A percentile compares a stretch with the other conserved stretches of the same genome.
These are phyloP conservation scores for Mariannaea elegans DNA, from an alignment of 2,329 filamentous ascomycete species.

Conservation along the genomic window DNA sequence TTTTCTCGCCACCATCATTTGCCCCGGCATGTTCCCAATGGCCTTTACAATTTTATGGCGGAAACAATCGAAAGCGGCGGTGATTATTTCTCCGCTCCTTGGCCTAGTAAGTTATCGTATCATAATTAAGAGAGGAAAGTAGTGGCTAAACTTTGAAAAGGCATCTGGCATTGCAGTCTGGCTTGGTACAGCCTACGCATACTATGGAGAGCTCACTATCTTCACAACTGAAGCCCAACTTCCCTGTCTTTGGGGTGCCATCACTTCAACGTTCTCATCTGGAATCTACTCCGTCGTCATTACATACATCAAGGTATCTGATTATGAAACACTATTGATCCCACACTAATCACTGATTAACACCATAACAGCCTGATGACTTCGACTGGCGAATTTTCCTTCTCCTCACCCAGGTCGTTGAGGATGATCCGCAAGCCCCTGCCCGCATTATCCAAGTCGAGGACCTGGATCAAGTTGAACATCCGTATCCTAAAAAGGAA, in stretches of 20 bases:
- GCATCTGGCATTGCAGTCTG: conserved; percentile 15
- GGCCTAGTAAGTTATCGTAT: conserved; percentile 1
- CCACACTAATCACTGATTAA: too few species aligned
- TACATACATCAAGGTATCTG: conserved; percentile 10
- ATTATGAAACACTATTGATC: too few species aligned
- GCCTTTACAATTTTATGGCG: conserved; percentile 18
- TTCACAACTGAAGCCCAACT: conserved; percentile 18
- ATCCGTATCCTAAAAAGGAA: conserved; percentile 16
- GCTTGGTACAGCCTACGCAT: conserved; percentile 15
- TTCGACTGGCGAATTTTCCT: conserved; percentile 21
- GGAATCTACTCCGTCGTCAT: conserved; percentile 18
- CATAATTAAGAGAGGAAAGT: background rate
- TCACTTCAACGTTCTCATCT: conserved; percentile 18
- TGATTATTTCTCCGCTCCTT: conserved; percentile 16
- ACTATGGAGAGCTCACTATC: conserved; percentile 17
- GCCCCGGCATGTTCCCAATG: conserved; percentile 19
- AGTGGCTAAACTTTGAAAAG: background rate
- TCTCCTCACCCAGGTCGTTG: conserved; percentile 11
- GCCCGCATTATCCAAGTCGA: conserved; percentile 12
- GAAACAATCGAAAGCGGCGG: conserved; percentile 16
- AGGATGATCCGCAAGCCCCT: conserved; percentile 3
- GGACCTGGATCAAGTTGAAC: conserved; percentile 17
- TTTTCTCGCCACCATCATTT: conserved; percentile 16
- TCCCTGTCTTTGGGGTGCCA: conserved; percentile 17
- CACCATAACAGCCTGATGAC: conserved; percentile 4